These are phyloP conservation scores for Venturia pyrina DNA, from an alignment of 2,329 filamentous ascomycete species.

Conservation along the genomic window DNA sequence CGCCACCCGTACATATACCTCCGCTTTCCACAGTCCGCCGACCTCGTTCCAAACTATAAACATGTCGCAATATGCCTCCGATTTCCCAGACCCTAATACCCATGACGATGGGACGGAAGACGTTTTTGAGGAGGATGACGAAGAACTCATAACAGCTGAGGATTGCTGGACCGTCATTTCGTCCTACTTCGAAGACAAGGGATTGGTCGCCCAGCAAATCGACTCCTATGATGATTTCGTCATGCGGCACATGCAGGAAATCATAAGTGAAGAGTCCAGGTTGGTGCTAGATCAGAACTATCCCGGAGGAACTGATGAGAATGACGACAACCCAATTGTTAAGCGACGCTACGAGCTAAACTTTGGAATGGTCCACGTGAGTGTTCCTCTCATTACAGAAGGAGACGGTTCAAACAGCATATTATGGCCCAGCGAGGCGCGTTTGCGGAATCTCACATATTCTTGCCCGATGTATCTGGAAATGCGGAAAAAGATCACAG, in stretches of 20 bases:
- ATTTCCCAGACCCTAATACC: neutral
- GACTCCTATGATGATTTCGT: slow-evolving; percentile 99
- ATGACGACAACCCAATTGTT: slow-evolving; percentile 59
- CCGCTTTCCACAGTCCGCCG: neutral
- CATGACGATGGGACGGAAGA: slow-evolving; percentile 25
- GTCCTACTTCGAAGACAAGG: slow-evolving; percentile 92
- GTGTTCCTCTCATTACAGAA: slow-evolving; percentile 83
- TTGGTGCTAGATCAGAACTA: slow-evolving; percentile 92
- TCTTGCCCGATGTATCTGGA: slow-evolving; percentile 83
- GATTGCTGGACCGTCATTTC: slow-evolving; percentile 98
- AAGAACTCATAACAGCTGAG: slow-evolving; percentile 75
- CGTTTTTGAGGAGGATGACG: slow-evolving; percentile 47
- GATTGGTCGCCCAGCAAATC: slow-evolving; percentile 91
- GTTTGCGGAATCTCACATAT: slow-evolving; percentile 91
- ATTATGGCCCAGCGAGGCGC: slow-evolving; percentile 87
- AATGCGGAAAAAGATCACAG: slow-evolving; percentile 74
- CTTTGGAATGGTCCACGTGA: slow-evolving; percentile 82
- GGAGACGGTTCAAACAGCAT: slow-evolving; percentile 80
- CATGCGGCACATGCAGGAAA: slow-evolving; percentile 83
- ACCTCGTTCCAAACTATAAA: neutral
- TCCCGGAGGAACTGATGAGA: slow-evolving; percentile 54
- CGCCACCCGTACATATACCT: neutral
- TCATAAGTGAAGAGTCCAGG: slow-evolving; percentile 83
- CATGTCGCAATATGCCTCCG: neutral
- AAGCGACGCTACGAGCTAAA: slow-evolving; percentile 91